phyloP scores from a whole-genome alignment of 169 alveolate species.

The Plasmodium chabaudi region DNA sequence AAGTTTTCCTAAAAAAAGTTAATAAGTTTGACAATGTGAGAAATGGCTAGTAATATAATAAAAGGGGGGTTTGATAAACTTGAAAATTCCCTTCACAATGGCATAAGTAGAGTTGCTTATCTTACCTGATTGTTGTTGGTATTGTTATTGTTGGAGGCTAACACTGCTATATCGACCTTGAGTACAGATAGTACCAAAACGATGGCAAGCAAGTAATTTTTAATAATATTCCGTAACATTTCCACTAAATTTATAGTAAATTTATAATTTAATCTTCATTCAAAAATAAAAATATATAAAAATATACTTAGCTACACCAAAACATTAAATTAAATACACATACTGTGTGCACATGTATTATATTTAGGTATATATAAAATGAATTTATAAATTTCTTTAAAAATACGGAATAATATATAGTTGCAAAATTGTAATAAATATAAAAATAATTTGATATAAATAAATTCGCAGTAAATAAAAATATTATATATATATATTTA shows the following conservation, averaged over 20 bases:
- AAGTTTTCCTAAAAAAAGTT: conserved; percentile 15
- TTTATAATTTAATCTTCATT: too few species aligned
- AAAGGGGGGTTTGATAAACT: background rate
- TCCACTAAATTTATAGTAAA: background rate
- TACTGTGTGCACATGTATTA: too few species aligned
- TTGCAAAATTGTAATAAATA: too few species aligned
- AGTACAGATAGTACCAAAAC: conserved; percentile 13
- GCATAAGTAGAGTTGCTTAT: background rate
- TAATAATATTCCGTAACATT: background rate
- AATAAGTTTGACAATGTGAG: background rate
- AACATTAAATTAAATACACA: too few species aligned
- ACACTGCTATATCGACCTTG: background rate
- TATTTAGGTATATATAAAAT: too few species aligned
- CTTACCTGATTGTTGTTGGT: conserved; percentile 36
- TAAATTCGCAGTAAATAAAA: too few species aligned
- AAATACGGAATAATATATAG: too few species aligned
- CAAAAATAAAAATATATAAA: too few species aligned
- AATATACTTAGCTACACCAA: too few species aligned
- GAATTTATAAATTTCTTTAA: too few species aligned
- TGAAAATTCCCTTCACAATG: background rate
- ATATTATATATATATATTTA: too few species aligned
- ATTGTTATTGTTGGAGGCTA: conserved; percentile 18
- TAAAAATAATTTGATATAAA: too few species aligned
- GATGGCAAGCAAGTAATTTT: background rate
- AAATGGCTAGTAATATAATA: background rate